phyloP scores from a whole-genome alignment of 2,329 filamentous ascomycete genomes.

The Ophiocordyceps camponoti-leonardi region DNA sequence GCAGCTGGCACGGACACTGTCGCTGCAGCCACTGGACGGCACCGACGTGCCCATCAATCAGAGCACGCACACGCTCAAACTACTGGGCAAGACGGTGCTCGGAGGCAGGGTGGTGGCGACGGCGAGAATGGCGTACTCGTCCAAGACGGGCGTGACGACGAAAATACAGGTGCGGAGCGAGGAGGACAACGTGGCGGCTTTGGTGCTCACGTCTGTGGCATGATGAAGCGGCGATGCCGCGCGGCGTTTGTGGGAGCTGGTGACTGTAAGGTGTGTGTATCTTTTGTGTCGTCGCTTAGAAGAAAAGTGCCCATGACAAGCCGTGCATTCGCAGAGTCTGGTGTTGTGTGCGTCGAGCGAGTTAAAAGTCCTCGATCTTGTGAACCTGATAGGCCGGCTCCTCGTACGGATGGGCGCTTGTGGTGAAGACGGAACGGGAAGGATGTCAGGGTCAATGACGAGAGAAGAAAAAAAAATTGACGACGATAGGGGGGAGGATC shows the following conservation, averaged over 20 bases:
- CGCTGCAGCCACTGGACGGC: conserved; percentile 83
- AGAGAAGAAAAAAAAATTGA: too few relatives aligned
- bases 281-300: background rate
- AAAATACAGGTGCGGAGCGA: conserved; percentile 89
- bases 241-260: conserved; percentile 1
- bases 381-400: conserved; percentile 30
- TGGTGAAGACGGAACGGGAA: background rate
- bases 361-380: conserved; percentile 28
- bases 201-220: conserved; percentile 72
- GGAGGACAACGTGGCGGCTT: conserved; percentile 73
- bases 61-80: conserved; percentile 84
- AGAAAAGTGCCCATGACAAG: background rate
- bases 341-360: background rate
- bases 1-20: conserved; percentile 70
- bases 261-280: background rate
- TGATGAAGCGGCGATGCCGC: conserved; percentile 38
- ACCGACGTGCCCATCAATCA: conserved; percentile 79
- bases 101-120: conserved; percentile 78
- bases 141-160: conserved; percentile 85
- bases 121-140: conserved; percentile 84
- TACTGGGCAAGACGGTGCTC: conserved; percentile 86
- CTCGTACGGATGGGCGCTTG: conserved; percentile 31
- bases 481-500: conserved; percentile 3
- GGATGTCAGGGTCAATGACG: background rate
- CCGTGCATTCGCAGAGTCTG: background rate